Percentiles rank a stretch among this genome's conserved stretches.
phyloP scores from a whole-genome alignment of 768 basidiomycete genomes.

The Termitomyces sp. region DNA sequence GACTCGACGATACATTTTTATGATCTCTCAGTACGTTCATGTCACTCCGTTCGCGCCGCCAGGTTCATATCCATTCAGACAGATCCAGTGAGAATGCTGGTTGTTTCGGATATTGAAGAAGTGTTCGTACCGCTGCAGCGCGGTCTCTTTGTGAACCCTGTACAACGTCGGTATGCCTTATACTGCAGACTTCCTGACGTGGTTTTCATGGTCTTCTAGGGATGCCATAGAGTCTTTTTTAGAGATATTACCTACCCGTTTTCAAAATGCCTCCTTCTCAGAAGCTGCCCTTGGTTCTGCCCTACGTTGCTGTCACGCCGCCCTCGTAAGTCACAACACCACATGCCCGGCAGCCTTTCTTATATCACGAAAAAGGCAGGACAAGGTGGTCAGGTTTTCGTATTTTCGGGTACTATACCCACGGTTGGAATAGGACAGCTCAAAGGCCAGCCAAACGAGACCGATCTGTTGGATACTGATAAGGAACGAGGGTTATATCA shows the following conservation, averaged over 20 bases:
- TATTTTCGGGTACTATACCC: constrained; percentile 68
- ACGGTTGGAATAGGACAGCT: constrained; percentile 71
- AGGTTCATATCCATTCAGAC: constrained; percentile 26
- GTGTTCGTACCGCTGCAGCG: constrained; percentile 74
- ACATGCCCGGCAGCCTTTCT: neutral
- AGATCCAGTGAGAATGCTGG: constrained; percentile 61
- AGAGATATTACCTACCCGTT: constrained; percentile 55
- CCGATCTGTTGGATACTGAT: constrained; percentile 70
- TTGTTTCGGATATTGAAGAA: constrained; percentile 89
- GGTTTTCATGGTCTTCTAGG: constrained; percentile 26
- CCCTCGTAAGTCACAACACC: constrained; percentile 46
- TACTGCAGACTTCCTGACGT: too few species aligned
- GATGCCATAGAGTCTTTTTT: constrained; percentile 63
- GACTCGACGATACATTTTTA: constrained; percentile 83
- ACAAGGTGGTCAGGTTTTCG: constrained; percentile 70
- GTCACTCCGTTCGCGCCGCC: constrained; percentile 7
- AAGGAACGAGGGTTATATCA: constrained; percentile 80
- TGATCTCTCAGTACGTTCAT: constrained; percentile 69
- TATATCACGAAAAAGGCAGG: constrained; percentile 36
- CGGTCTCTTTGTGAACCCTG: constrained; percentile 74
- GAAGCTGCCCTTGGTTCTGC: constrained; percentile 77
- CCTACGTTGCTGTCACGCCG: constrained; percentile 63
- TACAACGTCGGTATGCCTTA: constrained; percentile 57
- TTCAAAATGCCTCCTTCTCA: constrained; percentile 38
- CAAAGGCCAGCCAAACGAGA: constrained; percentile 49